A percentile compares a stretch with the other conserved stretches of the same genome.
phyloP scores from a whole-genome alignment of 1,284 basidiomycete genomes.

The Chalciporus sp. region DNA sequence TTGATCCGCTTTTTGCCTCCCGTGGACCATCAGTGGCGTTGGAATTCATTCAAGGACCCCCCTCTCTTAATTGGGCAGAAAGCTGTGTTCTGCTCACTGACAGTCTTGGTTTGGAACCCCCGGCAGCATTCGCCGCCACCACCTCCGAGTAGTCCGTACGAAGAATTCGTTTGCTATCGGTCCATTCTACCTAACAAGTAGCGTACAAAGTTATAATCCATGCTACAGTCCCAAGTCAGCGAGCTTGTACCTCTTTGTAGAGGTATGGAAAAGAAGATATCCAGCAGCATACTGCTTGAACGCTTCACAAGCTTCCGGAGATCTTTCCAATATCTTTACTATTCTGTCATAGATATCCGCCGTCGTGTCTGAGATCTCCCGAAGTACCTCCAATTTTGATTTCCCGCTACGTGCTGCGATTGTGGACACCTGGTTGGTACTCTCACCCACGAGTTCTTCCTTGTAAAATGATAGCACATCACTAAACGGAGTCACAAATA shows the following conservation, averaged over 20 bases:
- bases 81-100: no score
- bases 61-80: no score
- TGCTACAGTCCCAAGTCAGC: slow-evolving; percentile 20
- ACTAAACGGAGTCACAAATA: neutral
- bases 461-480: slow-evolving; percentile 39
- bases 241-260: slow-evolving; percentile 14
- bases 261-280: slow-evolving; percentile 29
- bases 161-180: no score
- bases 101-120: no score
- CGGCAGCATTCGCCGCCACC: no score
- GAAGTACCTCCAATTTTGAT: slow-evolving; percentile 28
- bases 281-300: slow-evolving; percentile 18
- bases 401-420: slow-evolving; percentile 25
- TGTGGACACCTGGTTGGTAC: slow-evolving; percentile 36
- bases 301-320: slow-evolving; percentile 17
- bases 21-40: no score
- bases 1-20: no score
- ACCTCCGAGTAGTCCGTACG: no score
- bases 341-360: slow-evolving; percentile 19
- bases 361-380: slow-evolving; percentile 25
- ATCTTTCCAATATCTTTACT: slow-evolving; percentile 23
- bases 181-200: no score
- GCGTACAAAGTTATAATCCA: neutral
- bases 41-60: no score
- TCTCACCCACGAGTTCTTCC: slow-evolving; percentile 30